phyloP scores from a whole-genome alignment of 768 basidiomycete species.

The Boletus rubescentipes region DNA sequence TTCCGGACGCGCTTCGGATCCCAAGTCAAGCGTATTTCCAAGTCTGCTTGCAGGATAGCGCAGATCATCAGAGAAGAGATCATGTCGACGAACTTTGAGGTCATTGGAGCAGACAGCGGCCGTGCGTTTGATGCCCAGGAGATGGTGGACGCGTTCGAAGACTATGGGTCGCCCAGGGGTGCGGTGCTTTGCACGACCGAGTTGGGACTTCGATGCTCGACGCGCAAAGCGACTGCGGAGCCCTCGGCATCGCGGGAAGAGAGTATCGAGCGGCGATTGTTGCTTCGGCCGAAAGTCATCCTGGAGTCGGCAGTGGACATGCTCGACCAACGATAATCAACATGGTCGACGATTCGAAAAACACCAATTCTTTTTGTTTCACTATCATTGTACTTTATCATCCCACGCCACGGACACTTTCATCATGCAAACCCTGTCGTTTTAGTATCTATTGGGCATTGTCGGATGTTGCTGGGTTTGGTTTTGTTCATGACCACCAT shows the following conservation, averaged over 20 bases:
- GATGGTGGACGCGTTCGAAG: slow-evolving; percentile 66
- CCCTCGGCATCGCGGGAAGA: slow-evolving; percentile 36
- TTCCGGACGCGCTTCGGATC: slow-evolving; percentile 52
- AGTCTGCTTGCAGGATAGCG: slow-evolving; percentile 60
- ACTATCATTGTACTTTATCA: slow-evolving; percentile 17
- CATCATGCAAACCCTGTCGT: slow-evolving; percentile 11
- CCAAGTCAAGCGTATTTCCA: slow-evolving; percentile 66
- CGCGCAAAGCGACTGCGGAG: slow-evolving; percentile 37
- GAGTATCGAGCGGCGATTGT: slow-evolving; percentile 52
- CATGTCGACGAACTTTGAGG: slow-evolving; percentile 74
- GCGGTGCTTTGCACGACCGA: slow-evolving; percentile 68
- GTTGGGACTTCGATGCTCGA: slow-evolving; percentile 66
- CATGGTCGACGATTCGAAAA: background rate
- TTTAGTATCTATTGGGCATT: slow-evolving; percentile 10
- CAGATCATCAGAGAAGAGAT: slow-evolving; percentile 70
- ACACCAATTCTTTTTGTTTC: background rate
- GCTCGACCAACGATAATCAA: slow-evolving; percentile 36
- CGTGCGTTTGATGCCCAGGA: slow-evolving; percentile 46
- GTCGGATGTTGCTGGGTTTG: slow-evolving; percentile 1
- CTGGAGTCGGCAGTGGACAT: slow-evolving; percentile 65
- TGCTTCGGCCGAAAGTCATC: slow-evolving; percentile 74
- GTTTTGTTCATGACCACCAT: background rate
- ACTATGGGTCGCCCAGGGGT: slow-evolving; percentile 50
- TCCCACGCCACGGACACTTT: slow-evolving; percentile 10
- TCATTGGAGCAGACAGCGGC: slow-evolving; percentile 58